Evolutionary conservation across 352 stramenopile species (phyloP).

Genomic region (Blastocystis sp.): DNA sequence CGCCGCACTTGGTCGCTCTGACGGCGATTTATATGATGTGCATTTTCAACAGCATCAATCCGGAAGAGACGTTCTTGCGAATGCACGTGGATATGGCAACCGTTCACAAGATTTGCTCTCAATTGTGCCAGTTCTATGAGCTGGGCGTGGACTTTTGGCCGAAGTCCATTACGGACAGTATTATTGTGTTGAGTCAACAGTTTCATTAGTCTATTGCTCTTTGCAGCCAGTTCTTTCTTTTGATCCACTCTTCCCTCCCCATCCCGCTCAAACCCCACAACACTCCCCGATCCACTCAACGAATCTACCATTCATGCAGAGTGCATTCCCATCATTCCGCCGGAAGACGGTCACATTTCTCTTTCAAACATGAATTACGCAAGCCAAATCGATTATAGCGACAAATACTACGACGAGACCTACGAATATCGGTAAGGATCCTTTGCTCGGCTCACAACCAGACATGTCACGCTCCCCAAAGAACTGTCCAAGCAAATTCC

Average conservation of each 20-base stretch:
- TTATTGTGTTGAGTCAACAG: slow-evolving; percentile 9
- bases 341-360: too few relatives aligned
- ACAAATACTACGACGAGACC: slow-evolving; percentile 72
- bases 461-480: slow-evolving; percentile 73
- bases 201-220: not conserved
- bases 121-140: slow-evolving; percentile 42
- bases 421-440: slow-evolving; percentile 71
- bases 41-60: slow-evolving; percentile 55
- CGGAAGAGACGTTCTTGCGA: slow-evolving; percentile 13
- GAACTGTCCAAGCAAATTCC: slow-evolving; percentile 73
- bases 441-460: not conserved
- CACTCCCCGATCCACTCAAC: too few relatives aligned
- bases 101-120: slow-evolving; percentile 15
- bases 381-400: slow-evolving; percentile 72
- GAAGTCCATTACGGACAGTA: slow-evolving; percentile 24
- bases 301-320: too few relatives aligned
- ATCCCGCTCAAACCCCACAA: not conserved
- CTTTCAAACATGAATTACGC: slow-evolving; percentile 70
- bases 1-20: slow-evolving; percentile 24
- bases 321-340: too few relatives aligned
- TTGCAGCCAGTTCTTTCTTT: slow-evolving; percentile 6
- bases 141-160: slow-evolving; percentile 41
- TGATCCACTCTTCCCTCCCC: not conserved
- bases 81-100: slow-evolving; percentile 23
- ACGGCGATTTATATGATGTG: slow-evolving; percentile 68